These are phyloP conservation scores for Berberis vulgaris DNA, from an alignment of 164 flowering plant genomes.

Conservation along the genomic window DNA sequence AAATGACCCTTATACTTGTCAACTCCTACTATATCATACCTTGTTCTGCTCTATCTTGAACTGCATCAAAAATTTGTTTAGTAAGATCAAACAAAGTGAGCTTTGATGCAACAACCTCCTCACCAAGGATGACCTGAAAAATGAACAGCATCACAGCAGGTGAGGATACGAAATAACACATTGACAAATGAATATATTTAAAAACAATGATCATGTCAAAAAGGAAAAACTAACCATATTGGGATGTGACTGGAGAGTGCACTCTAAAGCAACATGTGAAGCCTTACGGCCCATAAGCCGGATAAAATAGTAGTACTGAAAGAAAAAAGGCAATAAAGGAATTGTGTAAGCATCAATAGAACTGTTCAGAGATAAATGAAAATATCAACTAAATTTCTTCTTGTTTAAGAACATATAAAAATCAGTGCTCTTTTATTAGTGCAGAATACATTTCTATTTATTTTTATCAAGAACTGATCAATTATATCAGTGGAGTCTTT, in stretches of 20 bases:
- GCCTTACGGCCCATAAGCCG: conserved; percentile 97
- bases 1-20: no score
- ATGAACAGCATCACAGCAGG: neutral
- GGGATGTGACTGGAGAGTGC: conserved; percentile 98
- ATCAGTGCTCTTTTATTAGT: no score
- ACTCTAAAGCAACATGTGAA: conserved; percentile 96
- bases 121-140: conserved; percentile 84
- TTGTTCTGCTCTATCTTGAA: conserved; percentile 83
- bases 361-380: neutral
- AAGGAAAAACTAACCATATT: conserved; percentile 56
- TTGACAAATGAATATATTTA: neutral
- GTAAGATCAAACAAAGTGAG: conserved; percentile 95
- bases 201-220: neutral
- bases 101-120: conserved; percentile 95
- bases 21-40: conserved; percentile 26
- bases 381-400: no score
- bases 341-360: neutral
- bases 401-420: neutral
- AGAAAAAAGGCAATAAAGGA: conserved; percentile 1
- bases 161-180: neutral
- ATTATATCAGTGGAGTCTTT: no score
- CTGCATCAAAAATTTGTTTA: conserved; percentile 91
- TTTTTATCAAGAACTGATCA: neutral
- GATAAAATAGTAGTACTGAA: conserved; percentile 91
- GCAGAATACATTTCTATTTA: no score